Conservation (phyloP, 2,329 filamentous ascomycete species). For the Cadophora gregata region DNA sequence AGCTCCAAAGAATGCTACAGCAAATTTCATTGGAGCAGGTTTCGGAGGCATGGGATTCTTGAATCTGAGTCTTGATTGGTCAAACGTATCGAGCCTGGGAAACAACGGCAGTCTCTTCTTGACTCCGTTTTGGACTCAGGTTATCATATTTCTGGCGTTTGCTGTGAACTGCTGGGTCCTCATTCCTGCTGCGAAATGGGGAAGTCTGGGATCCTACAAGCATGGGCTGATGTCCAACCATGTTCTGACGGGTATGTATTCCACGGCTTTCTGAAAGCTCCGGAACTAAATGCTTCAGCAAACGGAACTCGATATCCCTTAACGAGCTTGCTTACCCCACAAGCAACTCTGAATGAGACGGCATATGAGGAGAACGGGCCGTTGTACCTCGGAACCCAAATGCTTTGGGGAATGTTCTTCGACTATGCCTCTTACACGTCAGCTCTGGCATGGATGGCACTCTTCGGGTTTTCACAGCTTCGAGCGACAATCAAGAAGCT, state of each 20-base stretch:
- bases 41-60: constrained; percentile 68
- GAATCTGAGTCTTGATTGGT: constrained; percentile 65
- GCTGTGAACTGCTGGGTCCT: constrained; percentile 63
- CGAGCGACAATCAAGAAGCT: constrained; percentile 53
- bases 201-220: constrained; percentile 57
- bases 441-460: constrained; percentile 62
- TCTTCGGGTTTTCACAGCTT: constrained; percentile 59
- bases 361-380: constrained; percentile 56
- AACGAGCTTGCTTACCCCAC: constrained; percentile 44
- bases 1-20: constrained; percentile 61
- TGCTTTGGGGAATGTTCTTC: constrained; percentile 64
- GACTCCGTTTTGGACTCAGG: constrained; percentile 64
- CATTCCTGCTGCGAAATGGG: constrained; percentile 64
- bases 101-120: constrained; percentile 56
- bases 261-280: background rate
- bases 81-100: constrained; percentile 57
- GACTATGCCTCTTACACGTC: constrained; percentile 65
- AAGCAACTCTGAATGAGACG: constrained; percentile 46
- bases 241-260: constrained; percentile 53
- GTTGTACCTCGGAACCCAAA: constrained; percentile 61
- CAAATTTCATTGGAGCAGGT: constrained; percentile 66
- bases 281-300: constrained; percentile 28
- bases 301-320: constrained; percentile 48
- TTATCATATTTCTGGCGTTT: constrained; percentile 60
- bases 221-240: constrained; percentile 63